phyloP scores from a whole-genome alignment of 2,329 filamentous ascomycete species.

The Cercospora sp. region DNA sequence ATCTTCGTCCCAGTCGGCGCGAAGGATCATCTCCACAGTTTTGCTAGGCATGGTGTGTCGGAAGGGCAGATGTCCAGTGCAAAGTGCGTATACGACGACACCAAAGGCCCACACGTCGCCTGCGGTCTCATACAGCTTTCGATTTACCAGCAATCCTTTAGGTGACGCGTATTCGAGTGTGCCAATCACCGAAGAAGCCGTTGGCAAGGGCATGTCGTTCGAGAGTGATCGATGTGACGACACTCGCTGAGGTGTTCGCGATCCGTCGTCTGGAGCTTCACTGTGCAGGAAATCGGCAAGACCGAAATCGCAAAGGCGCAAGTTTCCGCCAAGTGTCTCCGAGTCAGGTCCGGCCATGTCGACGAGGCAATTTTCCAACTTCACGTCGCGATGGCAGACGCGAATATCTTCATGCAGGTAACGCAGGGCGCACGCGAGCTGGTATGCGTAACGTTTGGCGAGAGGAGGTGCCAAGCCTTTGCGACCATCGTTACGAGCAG shows the following conservation, averaged over 20 bases:
- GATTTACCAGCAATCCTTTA: conserved; percentile 47
- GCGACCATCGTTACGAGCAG: conserved; percentile 30
- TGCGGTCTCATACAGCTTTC: conserved; percentile 52
- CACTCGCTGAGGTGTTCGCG: conserved; percentile 13
- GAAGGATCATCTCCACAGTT: conserved; percentile 59
- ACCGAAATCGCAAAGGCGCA: conserved; percentile 68
- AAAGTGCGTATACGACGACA: conserved; percentile 61
- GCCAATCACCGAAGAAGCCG: conserved; percentile 53
- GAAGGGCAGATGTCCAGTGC: conserved; percentile 64
- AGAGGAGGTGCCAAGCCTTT: conserved; percentile 51
- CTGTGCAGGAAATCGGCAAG: conserved; percentile 66
- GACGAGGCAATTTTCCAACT: conserved; percentile 67
- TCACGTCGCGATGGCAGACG: conserved; percentile 67
- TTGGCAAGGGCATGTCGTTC: conserved; percentile 25
- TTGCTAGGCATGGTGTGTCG: conserved; percentile 60
- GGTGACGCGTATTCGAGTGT: conserved; percentile 59
- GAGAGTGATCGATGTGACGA: conserved; percentile 22
- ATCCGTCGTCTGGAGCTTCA: conserved; percentile 41
- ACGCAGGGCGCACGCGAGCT: conserved; percentile 63
- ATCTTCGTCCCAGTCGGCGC: conserved; percentile 59
- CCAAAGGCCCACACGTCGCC: conserved; percentile 69
- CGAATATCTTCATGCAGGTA: conserved; percentile 68
- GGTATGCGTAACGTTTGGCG: conserved; percentile 61
- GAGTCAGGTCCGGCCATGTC: conserved; percentile 54
- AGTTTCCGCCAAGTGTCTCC: conserved; percentile 53